These are phyloP conservation scores for Lepidium didymum DNA, from an alignment of 345 rosid species.

Conservation along the genomic window DNA sequence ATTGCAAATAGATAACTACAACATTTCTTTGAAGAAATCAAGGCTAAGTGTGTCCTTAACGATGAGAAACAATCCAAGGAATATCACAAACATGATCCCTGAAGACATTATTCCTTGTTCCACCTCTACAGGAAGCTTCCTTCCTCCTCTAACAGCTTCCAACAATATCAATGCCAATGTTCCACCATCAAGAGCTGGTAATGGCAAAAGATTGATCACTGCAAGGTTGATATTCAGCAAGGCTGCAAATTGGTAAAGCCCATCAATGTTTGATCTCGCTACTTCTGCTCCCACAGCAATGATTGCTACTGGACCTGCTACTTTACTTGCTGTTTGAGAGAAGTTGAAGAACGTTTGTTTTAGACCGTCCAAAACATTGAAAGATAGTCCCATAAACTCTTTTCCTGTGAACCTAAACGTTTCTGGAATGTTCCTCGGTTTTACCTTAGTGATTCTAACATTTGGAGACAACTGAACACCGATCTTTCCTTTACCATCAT, in stretches of 20 bases:
- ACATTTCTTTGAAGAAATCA: constrained; percentile 67
- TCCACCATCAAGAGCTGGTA: constrained; percentile 95
- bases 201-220: constrained; percentile 77
- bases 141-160: constrained; percentile 87
- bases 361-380: constrained; percentile 70
- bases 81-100: constrained; percentile 70
- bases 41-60: constrained; percentile 88
- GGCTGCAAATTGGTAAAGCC: constrained; percentile 89
- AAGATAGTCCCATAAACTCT: constrained; percentile 69
- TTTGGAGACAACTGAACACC: constrained; percentile 90
- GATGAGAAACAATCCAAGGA: constrained; percentile 78
- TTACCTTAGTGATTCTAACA: constrained; percentile 54
- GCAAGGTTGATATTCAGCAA: constrained; percentile 82
- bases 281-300: constrained; percentile 98
- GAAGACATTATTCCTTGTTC: constrained; percentile 93
- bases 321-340: constrained; percentile 82
- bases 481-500: constrained; percentile 80
- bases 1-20: constrained; percentile 35
- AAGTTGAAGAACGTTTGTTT: constrained; percentile 80
- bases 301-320: constrained; percentile 89
- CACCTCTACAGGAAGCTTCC: constrained; percentile 77
- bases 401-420: constrained; percentile 55
- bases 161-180: constrained; percentile 76
- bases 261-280: constrained; percentile 83
- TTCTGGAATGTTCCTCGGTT: constrained; percentile 50